Base-by-base conservation (phyloP, 2,329 filamentous ascomycete species). In the Trichoderma sp. region DNA sequence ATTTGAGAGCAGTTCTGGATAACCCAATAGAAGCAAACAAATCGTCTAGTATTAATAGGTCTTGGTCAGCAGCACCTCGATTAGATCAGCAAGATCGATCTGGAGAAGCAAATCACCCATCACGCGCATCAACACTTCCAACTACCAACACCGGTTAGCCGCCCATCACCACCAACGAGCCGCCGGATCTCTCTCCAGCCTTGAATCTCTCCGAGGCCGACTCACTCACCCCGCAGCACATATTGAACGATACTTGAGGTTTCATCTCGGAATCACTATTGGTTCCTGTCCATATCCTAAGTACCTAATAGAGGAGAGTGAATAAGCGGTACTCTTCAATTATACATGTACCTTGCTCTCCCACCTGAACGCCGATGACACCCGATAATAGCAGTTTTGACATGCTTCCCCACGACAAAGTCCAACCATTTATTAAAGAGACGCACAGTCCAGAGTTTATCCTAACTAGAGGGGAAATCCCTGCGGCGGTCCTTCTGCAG, bases 51-150 rank as follows among this genome's bases (percentile, higher is more conserved):
- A 53, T 53, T 13, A 11, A 53, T 13, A 43, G 3, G 36, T 6
- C 43, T 50, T 58, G 55, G 28, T 20, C 11, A 59, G 32, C 57
- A 34, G 32, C 11, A 34, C 11, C 17, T 59, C 9, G 2, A 50
- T 53, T 30, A 62, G 28, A 62, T 69, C 39, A 61, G 57, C 57
- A 53, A 69, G 39, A 69, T 69, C 39, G 39, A 69, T 69, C 39
- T 34, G 15, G 20, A 23, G 26, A 53, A n/a, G 53, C n/a, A 39
- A 20, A 34, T 30, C 8, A 26, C 5, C 5, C 11, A 59, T 28
- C 59, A 62, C 15, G 26, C 15, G 36, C 26, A 47, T 30, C 61
- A 32, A 6, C 20, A 15, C 12, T 0, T 20, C n/a, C n/a, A 57
- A 57, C 53, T 57, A 57, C 53, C 20, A 57, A 57, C 43, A 20